Evolutionary conservation across 2,329 filamentous ascomycete species (phyloP).

Genomic region (Cephalotrichum gorgonifer): DNA sequence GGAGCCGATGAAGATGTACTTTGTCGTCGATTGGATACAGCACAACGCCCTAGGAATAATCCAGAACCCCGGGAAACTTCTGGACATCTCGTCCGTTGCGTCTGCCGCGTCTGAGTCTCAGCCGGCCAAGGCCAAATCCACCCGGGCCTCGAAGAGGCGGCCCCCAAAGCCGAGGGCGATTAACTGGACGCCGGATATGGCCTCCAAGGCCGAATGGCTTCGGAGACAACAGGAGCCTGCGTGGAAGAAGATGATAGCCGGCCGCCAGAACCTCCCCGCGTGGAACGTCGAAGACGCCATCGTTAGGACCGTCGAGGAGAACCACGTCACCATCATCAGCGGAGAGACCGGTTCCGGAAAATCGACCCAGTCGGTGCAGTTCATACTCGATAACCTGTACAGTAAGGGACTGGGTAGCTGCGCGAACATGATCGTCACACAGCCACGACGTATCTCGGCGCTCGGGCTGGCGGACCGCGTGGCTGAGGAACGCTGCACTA

Average conservation of each 20-base stretch:
- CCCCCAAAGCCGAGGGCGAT: conserved; percentile 47
- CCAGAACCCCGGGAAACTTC: conserved; percentile 70
- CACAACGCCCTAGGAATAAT: conserved; percentile 74
- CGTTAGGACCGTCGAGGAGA: conserved; percentile 59
- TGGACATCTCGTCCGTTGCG: conserved; percentile 73
- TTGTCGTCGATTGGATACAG: conserved; percentile 85
- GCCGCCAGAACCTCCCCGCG: conserved; percentile 68
- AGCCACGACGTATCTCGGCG: conserved; percentile 88
- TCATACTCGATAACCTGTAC: conserved; percentile 87
- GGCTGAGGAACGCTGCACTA: conserved; percentile 76
- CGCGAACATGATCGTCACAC: conserved; percentile 89
- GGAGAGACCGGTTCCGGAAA: conserved; percentile 22
- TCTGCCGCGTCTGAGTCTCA: conserved; percentile 52
- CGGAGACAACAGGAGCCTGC: conserved; percentile 52
- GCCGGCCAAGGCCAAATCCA: conserved; percentile 15
- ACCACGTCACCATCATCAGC: conserved; percentile 71
- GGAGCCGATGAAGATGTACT: conserved; percentile 83
- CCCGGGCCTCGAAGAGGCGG: conserved; percentile 12
- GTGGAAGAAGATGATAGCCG: conserved; percentile 64
- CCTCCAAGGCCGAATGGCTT: conserved; percentile 60
- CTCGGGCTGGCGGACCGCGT: conserved; percentile 90
- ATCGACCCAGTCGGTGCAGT: conserved; percentile 75
- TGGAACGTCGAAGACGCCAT: conserved; percentile 76
- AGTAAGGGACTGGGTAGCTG: conserved; percentile 60
- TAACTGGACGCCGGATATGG: conserved; percentile 48